Conservation (phyloP, 1,139 yeast species). For the Taiozyma sp. region DNA sequence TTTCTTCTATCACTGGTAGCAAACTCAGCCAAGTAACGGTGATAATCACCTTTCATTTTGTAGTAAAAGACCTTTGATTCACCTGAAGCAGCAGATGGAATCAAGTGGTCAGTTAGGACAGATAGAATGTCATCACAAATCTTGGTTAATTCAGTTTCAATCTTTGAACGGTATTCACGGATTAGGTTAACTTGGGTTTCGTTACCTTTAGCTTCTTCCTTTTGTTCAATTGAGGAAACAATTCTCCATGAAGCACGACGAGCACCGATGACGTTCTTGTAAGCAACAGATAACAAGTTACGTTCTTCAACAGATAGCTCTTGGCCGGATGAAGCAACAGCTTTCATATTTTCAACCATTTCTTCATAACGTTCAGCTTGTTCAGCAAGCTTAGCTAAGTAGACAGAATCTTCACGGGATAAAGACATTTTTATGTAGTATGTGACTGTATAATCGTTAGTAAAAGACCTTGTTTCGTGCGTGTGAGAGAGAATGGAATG, state of each 20-base stretch:
- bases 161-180: constrained; percentile 92
- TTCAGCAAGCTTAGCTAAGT: constrained; percentile 98
- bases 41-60: constrained; percentile 99
- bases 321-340: constrained; percentile 93
- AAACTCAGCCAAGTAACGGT: constrained; percentile 97
- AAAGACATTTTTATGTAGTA: constrained; percentile 48
- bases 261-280: constrained; percentile 97
- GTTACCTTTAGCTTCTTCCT: constrained; percentile 94
- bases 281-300: constrained; percentile 93
- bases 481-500: background rate
- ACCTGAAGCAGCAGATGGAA: constrained; percentile 92
- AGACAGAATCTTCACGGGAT: constrained; percentile 97
- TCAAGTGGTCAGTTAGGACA: constrained; percentile 83
- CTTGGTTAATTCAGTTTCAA: constrained; percentile 87
- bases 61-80: constrained; percentile 97
- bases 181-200: constrained; percentile 83
- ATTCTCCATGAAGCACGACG: constrained; percentile 99
- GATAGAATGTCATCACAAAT: constrained; percentile 91
- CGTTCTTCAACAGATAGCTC: constrained; percentile 97
- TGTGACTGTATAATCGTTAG: background rate
- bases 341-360: constrained; percentile 98
- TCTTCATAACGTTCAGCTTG: constrained; percentile 99
- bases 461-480: background rate
- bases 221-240: constrained; percentile 95
- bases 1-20: constrained; percentile 88